Evolutionary conservation across 768 basidiomycete genomes (phyloP).

Genomic region (Baorangia bicolor): DNA sequence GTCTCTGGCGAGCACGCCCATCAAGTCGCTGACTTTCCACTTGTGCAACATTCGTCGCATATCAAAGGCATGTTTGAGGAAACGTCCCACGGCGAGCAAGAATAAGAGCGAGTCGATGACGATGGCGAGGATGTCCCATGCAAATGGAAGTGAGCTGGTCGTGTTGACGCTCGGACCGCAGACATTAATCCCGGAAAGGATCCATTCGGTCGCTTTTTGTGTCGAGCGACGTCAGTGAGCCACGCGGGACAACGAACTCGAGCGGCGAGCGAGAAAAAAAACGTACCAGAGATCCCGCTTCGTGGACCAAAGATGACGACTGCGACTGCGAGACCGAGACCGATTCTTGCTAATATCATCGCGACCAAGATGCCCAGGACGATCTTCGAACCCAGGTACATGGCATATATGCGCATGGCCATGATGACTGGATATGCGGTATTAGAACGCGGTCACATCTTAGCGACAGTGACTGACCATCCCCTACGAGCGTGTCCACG

Average conservation of each 20-base stretch:
- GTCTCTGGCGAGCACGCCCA: slow-evolving; percentile 17
- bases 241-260: too few relatives aligned
- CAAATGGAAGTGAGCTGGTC: slow-evolving; percentile 5
- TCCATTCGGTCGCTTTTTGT: slow-evolving; percentile 13
- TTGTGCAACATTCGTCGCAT: slow-evolving; percentile 1
- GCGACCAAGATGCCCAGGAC: slow-evolving; percentile 7
- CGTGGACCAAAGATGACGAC: slow-evolving; percentile 13
- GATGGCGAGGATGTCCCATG: slow-evolving; percentile 17
- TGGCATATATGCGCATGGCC: slow-evolving; percentile 20
- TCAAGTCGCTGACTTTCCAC: slow-evolving; percentile 14
- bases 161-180: slow-evolving; percentile 9
- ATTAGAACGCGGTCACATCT: background rate
- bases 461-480: slow-evolving; percentile 4
- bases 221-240: background rate
- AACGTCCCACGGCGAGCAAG: slow-evolving; percentile 13
- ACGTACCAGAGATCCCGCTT: slow-evolving; percentile 17
- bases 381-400: slow-evolving; percentile 16
- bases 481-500: slow-evolving; percentile 4
- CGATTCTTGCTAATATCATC: slow-evolving; percentile 5
- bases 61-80: slow-evolving; percentile 9
- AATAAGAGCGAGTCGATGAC: slow-evolving; percentile 14
- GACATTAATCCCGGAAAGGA: slow-evolving; percentile 16
- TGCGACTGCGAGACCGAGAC: slow-evolving; percentile 7
- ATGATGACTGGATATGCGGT: slow-evolving; percentile 10
- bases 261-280: too few relatives aligned